These are phyloP conservation scores for Daldinia sp. DNA, from an alignment of 2,329 filamentous ascomycete species.

Conservation along the genomic window DNA sequence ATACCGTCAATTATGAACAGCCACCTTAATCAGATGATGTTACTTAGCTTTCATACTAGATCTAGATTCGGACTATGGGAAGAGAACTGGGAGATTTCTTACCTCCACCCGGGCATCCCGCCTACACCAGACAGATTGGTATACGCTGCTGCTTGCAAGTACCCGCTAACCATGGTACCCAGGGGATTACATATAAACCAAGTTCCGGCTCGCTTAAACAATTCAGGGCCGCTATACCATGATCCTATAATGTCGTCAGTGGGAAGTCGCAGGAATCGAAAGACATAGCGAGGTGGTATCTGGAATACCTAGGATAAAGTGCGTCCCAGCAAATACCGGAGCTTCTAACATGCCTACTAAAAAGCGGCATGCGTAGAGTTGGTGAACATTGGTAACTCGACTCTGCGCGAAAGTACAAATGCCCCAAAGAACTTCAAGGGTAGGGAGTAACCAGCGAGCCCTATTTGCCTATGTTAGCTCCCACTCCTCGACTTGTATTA, in stretches of 20 bases:
- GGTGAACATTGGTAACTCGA: constrained; percentile 48
- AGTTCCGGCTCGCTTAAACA: constrained; percentile 50
- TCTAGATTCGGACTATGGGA: background rate
- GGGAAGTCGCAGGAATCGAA: background rate
- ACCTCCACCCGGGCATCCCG: constrained; percentile 44
- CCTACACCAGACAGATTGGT: constrained; percentile 42
- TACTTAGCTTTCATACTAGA: constrained; percentile 1
- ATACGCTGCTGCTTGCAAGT: constrained; percentile 47
- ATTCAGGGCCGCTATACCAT: constrained; percentile 47
- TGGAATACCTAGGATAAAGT: constrained; percentile 49
- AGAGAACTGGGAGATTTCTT: background rate
- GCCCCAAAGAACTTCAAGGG: constrained; percentile 52
- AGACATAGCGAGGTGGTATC: background rate
- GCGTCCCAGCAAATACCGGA: constrained; percentile 51
- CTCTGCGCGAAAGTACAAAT: constrained; percentile 51
- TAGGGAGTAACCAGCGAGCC: constrained; percentile 51
- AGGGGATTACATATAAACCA: constrained; percentile 50
- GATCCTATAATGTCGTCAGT: constrained; percentile 37
- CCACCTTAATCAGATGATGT: constrained; percentile 58
- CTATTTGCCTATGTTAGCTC: constrained; percentile 17
- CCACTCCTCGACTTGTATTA: background rate
- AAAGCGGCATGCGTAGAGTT: constrained; percentile 51
- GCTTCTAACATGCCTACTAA: constrained; percentile 52
- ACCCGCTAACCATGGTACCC: constrained; percentile 52
- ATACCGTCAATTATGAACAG: constrained; percentile 68